These are phyloP conservation scores for Arthrinium puccinioides DNA, from an alignment of 2,329 filamentous ascomycete genomes.

Conservation along the genomic window DNA sequence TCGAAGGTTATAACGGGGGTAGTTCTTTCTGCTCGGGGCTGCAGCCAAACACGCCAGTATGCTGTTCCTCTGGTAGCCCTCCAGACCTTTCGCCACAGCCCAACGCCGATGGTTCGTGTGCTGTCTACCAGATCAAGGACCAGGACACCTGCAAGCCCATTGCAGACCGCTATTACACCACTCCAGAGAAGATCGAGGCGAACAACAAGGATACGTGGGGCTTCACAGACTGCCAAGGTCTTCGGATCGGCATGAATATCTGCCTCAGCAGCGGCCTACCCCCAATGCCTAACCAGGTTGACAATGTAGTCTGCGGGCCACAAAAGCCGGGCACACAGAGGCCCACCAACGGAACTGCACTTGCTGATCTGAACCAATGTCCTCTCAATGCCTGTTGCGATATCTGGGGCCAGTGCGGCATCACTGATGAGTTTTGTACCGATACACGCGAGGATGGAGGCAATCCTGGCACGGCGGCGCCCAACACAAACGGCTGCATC, in stretches of 20 bases:
- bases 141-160: no score
- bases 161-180: no score
- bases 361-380: constrained; percentile 37
- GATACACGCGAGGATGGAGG: constrained; percentile 9
- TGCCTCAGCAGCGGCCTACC: constrained; percentile 32
- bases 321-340: constrained; percentile 29
- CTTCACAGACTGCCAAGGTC: constrained; percentile 29
- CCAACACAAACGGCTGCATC: constrained; percentile 24
- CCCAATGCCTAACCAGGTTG: constrained; percentile 30
- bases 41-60: no score
- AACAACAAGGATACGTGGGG: constrained; percentile 13
- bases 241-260: constrained; percentile 23
- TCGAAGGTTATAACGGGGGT: no score
- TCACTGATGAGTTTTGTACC: neutral
- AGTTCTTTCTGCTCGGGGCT: no score
- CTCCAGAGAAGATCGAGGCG: no score
- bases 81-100: no score
- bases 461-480: constrained; percentile 16
- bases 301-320: constrained; percentile 37
- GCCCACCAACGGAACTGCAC: constrained; percentile 15
- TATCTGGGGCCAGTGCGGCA: constrained; percentile 21
- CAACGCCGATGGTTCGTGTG: no score
- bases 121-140: no score
- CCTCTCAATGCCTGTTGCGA: constrained; percentile 34
- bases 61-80: no score